Base-by-base conservation (phyloP, 257 asterid species). In the Thymus quinquecostatus region DNA sequence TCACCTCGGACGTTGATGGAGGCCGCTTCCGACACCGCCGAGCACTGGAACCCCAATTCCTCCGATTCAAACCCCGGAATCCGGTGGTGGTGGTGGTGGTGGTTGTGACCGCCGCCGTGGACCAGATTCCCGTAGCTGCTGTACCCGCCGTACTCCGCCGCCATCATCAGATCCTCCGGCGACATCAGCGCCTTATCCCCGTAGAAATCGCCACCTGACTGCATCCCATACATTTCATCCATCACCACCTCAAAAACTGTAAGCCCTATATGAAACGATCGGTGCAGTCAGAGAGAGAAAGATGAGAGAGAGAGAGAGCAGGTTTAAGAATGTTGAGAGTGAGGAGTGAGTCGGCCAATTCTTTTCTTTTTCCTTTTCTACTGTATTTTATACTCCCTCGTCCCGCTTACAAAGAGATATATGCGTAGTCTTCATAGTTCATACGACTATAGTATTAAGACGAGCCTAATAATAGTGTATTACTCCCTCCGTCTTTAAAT, bases 221-320 rank as follows among this genome's bases (percentile, higher is more conserved):
- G 59, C 51, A 78, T 60, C 40, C 84, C 84, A 41, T 79, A 82
- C 69, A 79, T 36, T 76, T 71, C 82, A 29, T 82, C 84, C 86
- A 82, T 82, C 70, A 32, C 62, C 8, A 54, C 2, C 13, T 44
- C 49, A 2, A 44, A 3, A 44, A 44, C 10, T 44, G 49, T 10
- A 21, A 21, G 21, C 21, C 21, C 21, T 21, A 21, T 21, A 21
- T 21, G 21, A 21, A 21, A 21, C 21, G 21, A 21, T 21, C 21
- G 21, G 13, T 44, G 12, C 48, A 43, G 6, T 28, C 4, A 13
- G 27, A 8, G 47, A 57, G 29, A 3, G 45, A 47, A 32, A 65
- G 59, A 47, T 58, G 2, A 1, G 4, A 2, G 58, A 1, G 58
- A 3, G 67, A 8, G 36, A 53, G 34, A 1, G n/a, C 6, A 29